phyloP scores from a whole-genome alignment of 176 grass and related monocot genomes.

The Carex myosuroides region DNA sequence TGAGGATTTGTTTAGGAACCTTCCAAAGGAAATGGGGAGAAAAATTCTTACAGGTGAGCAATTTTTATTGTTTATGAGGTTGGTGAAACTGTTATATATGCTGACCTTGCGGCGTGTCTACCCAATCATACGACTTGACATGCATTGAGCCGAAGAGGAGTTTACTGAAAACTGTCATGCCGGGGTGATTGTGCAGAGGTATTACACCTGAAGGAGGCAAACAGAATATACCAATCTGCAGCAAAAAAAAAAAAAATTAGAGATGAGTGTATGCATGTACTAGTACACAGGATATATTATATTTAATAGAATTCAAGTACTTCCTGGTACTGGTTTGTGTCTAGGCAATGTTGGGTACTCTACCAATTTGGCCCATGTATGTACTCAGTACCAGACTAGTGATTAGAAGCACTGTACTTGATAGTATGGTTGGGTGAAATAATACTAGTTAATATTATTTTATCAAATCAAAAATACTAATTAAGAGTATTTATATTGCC shows the following conservation, averaged over 20 bases:
- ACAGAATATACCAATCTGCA: slow-evolving; percentile 62
- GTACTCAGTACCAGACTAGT: neutral
- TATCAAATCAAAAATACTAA: too few species aligned
- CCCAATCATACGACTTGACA: slow-evolving; percentile 73
- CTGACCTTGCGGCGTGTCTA: slow-evolving; percentile 12
- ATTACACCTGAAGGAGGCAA: slow-evolving; percentile 49
- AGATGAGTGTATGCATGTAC: neutral
- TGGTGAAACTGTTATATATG: neutral
- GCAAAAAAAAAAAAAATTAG: slow-evolving; percentile 6
- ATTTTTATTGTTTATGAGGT: neutral
- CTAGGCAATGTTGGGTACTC: neutral
- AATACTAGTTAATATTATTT: too few species aligned
- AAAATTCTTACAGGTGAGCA: neutral
- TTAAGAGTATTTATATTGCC: too few species aligned
- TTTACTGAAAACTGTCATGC: slow-evolving; percentile 76
- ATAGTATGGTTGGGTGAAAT: neutral
- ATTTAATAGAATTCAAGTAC: neutral
- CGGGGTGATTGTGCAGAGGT: slow-evolving; percentile 70
- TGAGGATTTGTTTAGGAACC: neutral
- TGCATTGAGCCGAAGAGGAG: slow-evolving; percentile 59
- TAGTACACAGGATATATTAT: neutral
- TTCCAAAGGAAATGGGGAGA: neutral
- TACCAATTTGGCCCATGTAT: neutral
- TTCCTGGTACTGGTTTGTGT: neutral
- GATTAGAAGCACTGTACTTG: neutral